Evolutionary conservation across 2,329 filamentous ascomycete genomes (phyloP).

Genomic region (Clonostachys rhizophaga): DNA sequence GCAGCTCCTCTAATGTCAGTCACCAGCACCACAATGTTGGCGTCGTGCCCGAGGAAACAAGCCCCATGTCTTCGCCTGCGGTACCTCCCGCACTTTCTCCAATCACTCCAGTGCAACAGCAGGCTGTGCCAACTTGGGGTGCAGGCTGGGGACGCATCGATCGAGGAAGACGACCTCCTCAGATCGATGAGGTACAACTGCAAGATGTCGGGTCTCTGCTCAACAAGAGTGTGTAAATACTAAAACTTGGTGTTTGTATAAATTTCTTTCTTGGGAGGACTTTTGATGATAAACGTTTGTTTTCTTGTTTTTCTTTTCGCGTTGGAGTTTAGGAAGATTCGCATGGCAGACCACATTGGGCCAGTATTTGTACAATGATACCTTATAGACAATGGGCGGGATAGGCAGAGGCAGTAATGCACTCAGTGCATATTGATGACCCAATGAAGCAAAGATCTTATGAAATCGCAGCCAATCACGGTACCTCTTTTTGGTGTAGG

Average conservation of each 20-base stretch:
- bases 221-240: background rate
- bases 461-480: no score
- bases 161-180: slow-evolving; percentile 2
- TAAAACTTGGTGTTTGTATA: background rate
- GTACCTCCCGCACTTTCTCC: background rate
- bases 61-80: background rate
- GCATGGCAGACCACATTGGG: no score
- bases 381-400: no score
- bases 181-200: slow-evolving; percentile 11
- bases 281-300: no score
- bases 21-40: background rate
- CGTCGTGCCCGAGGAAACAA: background rate
- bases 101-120: slow-evolving; percentile 3
- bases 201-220: slow-evolving; percentile 10
- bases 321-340: no score
- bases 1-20: slow-evolving; percentile 12
- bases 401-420: no score
- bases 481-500: no score
- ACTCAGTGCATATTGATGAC: no score
- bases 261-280: no score
- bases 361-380: no score
- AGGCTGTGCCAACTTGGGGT: slow-evolving; percentile 13
- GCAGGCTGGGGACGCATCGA: slow-evolving; percentile 23
- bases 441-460: no score
- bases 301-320: no score